Conservation (phyloP, 106 monocot genomes). For the Agapanthus africanus region DNA sequence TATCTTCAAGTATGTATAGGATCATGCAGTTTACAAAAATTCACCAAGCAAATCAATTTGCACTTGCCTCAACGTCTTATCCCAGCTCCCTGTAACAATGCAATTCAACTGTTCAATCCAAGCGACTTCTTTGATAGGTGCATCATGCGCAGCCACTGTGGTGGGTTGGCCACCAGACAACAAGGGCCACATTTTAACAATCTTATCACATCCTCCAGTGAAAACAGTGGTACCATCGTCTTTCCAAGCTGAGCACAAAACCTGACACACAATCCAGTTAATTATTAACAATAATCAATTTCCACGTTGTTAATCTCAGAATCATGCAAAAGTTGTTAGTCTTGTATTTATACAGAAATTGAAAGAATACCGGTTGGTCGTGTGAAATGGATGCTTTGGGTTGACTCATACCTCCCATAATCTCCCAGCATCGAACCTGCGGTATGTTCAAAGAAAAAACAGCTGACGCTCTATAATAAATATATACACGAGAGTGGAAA, state of each 20-base stretch:
- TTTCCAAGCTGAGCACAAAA: conserved; percentile 96
- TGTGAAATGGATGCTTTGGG: conserved; percentile 87
- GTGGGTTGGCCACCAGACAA: conserved; percentile 84
- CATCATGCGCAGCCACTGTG: conserved; percentile 83
- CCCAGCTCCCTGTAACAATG: conserved; percentile 91
- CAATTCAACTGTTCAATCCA: conserved; percentile 91
- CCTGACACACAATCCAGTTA: conserved; percentile 25
- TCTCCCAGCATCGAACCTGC: conserved; percentile 96
- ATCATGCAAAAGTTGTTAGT: too few species aligned
- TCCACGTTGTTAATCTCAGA: not conserved
- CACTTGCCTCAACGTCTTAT: conserved; percentile 72
- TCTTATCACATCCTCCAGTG: conserved; percentile 91
- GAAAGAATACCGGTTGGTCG: conserved; percentile 67
- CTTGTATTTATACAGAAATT: not conserved
- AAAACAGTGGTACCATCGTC: conserved; percentile 93
- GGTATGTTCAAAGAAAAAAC: not conserved
- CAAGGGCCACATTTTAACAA: conserved; percentile 96
- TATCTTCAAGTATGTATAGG: too few species aligned
- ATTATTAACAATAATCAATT: not conserved
- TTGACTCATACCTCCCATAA: conserved; percentile 56
- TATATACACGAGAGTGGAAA: too few species aligned
- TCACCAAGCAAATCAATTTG: conserved; percentile 1
- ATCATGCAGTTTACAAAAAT: too few species aligned
- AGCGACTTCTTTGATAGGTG: conserved; percentile 77
- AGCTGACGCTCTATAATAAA: too few species aligned